phyloP scores from a whole-genome alignment of 1,284 basidiomycete genomes.

The Ustilago tritici region DNA sequence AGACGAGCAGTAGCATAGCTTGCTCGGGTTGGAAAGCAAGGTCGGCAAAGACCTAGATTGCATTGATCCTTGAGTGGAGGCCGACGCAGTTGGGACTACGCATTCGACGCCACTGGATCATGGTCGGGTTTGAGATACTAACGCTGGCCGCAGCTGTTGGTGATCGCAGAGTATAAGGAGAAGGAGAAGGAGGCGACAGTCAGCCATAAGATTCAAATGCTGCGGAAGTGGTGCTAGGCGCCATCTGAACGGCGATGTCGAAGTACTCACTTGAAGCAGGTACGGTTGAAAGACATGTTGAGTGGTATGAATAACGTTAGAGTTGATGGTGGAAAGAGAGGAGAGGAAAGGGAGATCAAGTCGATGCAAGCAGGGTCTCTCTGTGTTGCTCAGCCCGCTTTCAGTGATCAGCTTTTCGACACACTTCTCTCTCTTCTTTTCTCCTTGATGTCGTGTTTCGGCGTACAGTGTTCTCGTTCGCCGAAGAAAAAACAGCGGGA shows the following conservation, averaged over 20 bases:
- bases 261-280: slow-evolving; percentile 56
- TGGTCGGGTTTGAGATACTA: slow-evolving; percentile 37
- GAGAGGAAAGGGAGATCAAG: background rate
- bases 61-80: background rate
- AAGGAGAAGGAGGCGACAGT: background rate
- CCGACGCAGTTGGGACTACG: slow-evolving; percentile 1
- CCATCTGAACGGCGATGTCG: background rate
- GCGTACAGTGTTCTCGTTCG: too few relatives aligned
- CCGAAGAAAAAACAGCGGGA: background rate
- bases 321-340: slow-evolving; percentile 13
- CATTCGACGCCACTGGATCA: background rate
- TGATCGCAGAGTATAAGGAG: slow-evolving; percentile 1
- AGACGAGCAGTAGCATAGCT: background rate
- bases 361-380: slow-evolving; percentile 32
- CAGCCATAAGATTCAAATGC: background rate
- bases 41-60: background rate
- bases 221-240: background rate
- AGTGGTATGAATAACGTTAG: background rate
- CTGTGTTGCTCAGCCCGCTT: slow-evolving; percentile 1
- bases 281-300: slow-evolving; percentile 55
- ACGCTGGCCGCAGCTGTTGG: slow-evolving; percentile 59
- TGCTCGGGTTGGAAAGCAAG: background rate
- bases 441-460: slow-evolving; percentile 34
- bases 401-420: background rate
- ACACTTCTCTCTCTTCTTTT: background rate